These are phyloP conservation scores for Rhizophagus sp. DNA, from an alignment of 192 early-diverging fungal genomes.

Conservation along the genomic window DNA sequence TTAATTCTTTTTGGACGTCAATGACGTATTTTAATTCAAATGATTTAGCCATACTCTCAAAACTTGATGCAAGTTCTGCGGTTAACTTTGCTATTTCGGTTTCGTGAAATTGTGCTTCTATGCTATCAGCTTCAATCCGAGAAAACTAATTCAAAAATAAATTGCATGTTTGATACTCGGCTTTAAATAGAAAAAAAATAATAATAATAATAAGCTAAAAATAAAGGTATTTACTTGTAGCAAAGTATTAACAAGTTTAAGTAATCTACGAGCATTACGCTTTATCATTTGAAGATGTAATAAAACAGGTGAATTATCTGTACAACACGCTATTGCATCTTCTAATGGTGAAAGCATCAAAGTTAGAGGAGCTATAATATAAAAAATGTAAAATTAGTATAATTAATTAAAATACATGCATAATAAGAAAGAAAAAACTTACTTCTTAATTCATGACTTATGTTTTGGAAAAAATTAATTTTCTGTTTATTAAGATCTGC, in stretches of 20 bases:
- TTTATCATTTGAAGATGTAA: conserved; percentile 44
- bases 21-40: conserved; percentile 44
- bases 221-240: conserved; percentile 39
- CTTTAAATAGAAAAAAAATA: not conserved
- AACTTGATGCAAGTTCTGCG: conserved; percentile 50
- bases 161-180: not conserved
- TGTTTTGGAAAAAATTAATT: conserved; percentile 48
- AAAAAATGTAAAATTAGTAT: not conserved
- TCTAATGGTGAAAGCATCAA: conserved; percentile 59
- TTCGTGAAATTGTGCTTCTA: conserved; percentile 46
- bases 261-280: conserved; percentile 53
- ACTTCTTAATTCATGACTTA: conserved; percentile 52
- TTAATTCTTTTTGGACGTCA: conserved; percentile 8
- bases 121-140: not conserved
- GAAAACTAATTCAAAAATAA: conserved; percentile 6
- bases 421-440: conserved; percentile 6
- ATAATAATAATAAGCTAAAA: not conserved
- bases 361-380: conserved; percentile 48
- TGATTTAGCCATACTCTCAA: conserved; percentile 41
- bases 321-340: conserved; percentile 39
- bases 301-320: conserved; percentile 30
- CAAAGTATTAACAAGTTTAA: conserved; percentile 58
- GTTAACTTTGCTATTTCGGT: conserved; percentile 52
- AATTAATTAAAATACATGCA: not conserved
- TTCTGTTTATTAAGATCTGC: conserved; percentile 44